Evolutionary conservation across 306 rosid genomes (phyloP).

Genomic region (Fragaria nilgerrensis): DNA sequence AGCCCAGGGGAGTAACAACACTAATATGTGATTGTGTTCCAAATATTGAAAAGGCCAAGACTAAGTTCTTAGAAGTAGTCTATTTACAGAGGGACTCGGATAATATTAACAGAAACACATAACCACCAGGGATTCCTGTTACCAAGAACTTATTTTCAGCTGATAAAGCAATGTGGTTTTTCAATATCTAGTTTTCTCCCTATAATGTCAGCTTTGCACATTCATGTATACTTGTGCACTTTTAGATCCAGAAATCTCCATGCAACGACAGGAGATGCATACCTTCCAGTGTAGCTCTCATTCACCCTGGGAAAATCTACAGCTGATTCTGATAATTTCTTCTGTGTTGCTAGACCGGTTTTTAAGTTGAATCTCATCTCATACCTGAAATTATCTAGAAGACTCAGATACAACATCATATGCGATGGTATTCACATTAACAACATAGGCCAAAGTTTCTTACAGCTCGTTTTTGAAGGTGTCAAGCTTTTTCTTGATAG

Average conservation of each 20-base stretch:
- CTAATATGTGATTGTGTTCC: background rate
- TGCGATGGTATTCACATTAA: constrained; percentile 12
- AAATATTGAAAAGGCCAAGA: background rate
- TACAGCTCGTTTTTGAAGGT: constrained; percentile 79
- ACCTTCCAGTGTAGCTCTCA: constrained; percentile 93
- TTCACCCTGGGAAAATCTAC: constrained; percentile 95
- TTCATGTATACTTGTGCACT: background rate
- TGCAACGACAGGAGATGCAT: constrained; percentile 10
- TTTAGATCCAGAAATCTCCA: constrained; percentile 13
- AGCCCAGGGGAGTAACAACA: background rate
- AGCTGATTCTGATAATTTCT: constrained; percentile 63
- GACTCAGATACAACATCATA: constrained; percentile 18
- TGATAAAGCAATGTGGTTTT: background rate
- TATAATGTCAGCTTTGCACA: background rate
- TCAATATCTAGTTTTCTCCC: background rate
- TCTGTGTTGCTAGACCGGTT: constrained; percentile 73
- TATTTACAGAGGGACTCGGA: background rate
- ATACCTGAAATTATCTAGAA: constrained; percentile 50
- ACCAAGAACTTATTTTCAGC: background rate
- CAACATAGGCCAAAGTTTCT: constrained; percentile 18
- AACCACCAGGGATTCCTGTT: background rate
- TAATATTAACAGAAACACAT: background rate
- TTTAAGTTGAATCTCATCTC: constrained; percentile 91
- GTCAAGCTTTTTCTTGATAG: constrained; percentile 68
- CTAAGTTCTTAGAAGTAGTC: background rate